Evolutionary conservation across 164 flowering plant species (phyloP), one percentile per base, ranked within the genome.

Genomic region (Platanus orientalis): DNA sequence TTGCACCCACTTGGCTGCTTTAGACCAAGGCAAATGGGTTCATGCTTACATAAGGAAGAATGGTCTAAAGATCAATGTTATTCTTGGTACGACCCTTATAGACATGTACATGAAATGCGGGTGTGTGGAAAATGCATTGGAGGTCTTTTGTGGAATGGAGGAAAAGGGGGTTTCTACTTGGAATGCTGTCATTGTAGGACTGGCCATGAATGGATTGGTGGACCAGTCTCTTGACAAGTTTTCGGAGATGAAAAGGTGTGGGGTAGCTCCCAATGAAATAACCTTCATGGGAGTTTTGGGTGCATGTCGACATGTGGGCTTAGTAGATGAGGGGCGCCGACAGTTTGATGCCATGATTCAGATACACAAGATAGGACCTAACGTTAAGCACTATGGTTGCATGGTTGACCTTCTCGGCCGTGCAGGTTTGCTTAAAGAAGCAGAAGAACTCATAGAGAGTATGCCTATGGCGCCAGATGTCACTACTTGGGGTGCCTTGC

Each of bases 151-250:
- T 25, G 72, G 45, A 28, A 57, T 78, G 77, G 74, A 60, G 58
- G 74, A 75, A 51, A 78, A 60, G 49, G 70, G 77, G 17, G 70
- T 78, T 42, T 70, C 77, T 29, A 61, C 81, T 34, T 79, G 81
- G 83, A 82, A 78, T 68, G 78, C 80, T 51, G 36, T 77, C n/a
- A 78, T 82, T 65, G 54, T 64, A 47, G 85, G 83, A n/a, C 65
- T 69, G 58, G 76, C 81, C 26, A 34, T 73, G 72, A 75, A 80
- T 72, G 85, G 83, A 7, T 54, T 67, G 55, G 76, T 32, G 20
- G 75, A 70, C 23, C 65, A 65, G 62, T 69, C 83, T n/a, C 71
- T 82, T 10, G 58, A 69, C 2, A 54, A 66, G 64, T 79, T 75
- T 40, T 25, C 59, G 4, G 72, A 75, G 61, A 79, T 82, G 85